phyloP scores from a whole-genome alignment of 495 filamentous ascomycete species.

The Xylaria castorea region DNA sequence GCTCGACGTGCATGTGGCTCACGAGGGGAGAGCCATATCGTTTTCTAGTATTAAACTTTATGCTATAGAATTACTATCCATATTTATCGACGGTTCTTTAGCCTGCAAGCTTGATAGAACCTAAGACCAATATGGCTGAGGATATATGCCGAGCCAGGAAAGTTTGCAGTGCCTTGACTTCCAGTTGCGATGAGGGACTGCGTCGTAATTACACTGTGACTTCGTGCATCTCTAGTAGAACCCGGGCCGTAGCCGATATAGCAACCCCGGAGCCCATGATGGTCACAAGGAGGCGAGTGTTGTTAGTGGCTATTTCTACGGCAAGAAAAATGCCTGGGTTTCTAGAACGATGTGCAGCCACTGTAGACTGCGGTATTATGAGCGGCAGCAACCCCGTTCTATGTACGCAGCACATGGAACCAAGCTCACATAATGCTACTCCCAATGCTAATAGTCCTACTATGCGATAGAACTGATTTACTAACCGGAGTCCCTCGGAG shows the following conservation, averaged over 20 bases:
- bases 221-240: slow-evolving; percentile 38
- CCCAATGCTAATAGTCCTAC: neutral
- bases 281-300: slow-evolving; percentile 33
- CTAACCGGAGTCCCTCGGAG: neutral
- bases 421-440: neutral
- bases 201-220: slow-evolving; percentile 41
- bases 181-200: slow-evolving; percentile 31
- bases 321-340: neutral
- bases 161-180: slow-evolving; percentile 36
- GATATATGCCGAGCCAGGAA: slow-evolving; percentile 37
- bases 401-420: too few species aligned
- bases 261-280: slow-evolving; percentile 40
- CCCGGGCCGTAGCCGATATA: slow-evolving; percentile 34
- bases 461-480: neutral
- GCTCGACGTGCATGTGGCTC: slow-evolving; percentile 55
- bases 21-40: slow-evolving; percentile 48
- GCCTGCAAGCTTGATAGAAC: slow-evolving; percentile 31
- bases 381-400: neutral
- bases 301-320: slow-evolving; percentile 23
- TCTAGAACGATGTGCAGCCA: neutral
- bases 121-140: slow-evolving; percentile 33
- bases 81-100: slow-evolving; percentile 34
- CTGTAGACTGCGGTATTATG: neutral
- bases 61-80: slow-evolving; percentile 41
- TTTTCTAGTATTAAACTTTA: slow-evolving; percentile 43